Conservation (phyloP, 192 early-diverging fungal species). For the Cetraspora pellucida region DNA sequence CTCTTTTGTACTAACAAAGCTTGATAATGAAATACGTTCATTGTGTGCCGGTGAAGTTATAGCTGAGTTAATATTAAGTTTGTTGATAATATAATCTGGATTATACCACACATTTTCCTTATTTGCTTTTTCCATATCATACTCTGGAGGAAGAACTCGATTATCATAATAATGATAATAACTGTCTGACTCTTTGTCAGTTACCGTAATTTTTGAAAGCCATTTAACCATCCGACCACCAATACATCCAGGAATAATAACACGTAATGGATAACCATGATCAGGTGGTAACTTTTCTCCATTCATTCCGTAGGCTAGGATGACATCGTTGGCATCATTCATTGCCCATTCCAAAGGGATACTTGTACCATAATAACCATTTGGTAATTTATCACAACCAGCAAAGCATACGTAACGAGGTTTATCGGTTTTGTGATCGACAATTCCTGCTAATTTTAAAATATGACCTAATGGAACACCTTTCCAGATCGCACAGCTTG, state of each 20-base stretch:
- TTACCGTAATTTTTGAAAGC: slow-evolving; percentile 64
- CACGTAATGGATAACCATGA: slow-evolving; percentile 86
- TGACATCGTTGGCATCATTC: slow-evolving; percentile 68
- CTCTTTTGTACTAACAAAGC: slow-evolving; percentile 19
- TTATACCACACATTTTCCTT: slow-evolving; percentile 54
- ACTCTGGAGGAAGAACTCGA: slow-evolving; percentile 78
- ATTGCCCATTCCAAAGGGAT: slow-evolving; percentile 67
- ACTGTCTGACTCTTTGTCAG: slow-evolving; percentile 59
- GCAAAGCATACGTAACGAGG: slow-evolving; percentile 56
- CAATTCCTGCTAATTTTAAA: slow-evolving; percentile 42
- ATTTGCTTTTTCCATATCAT: slow-evolving; percentile 54
- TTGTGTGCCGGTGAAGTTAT: slow-evolving; percentile 67
- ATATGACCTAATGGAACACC: slow-evolving; percentile 60
- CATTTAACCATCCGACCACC: slow-evolving; percentile 90
- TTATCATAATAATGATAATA: slow-evolving; percentile 84
- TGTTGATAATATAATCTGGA: slow-evolving; percentile 70
- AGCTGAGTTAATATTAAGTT: slow-evolving; percentile 81
- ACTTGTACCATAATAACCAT: slow-evolving; percentile 77
- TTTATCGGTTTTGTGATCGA: slow-evolving; percentile 29
- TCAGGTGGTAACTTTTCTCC: slow-evolving; percentile 71
- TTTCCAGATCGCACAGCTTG: slow-evolving; percentile 62
- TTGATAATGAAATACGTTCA: slow-evolving; percentile 39
- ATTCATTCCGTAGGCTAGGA: slow-evolving; percentile 86
- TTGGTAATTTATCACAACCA: slow-evolving; percentile 61
- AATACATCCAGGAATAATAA: slow-evolving; percentile 85